A percentile compares a stretch with the other conserved stretches of the same genome.
Evolutionary conservation across 2,329 filamentous ascomycete genomes (phyloP).

Genomic region (Calonectria pseudoturangicola): DNA sequence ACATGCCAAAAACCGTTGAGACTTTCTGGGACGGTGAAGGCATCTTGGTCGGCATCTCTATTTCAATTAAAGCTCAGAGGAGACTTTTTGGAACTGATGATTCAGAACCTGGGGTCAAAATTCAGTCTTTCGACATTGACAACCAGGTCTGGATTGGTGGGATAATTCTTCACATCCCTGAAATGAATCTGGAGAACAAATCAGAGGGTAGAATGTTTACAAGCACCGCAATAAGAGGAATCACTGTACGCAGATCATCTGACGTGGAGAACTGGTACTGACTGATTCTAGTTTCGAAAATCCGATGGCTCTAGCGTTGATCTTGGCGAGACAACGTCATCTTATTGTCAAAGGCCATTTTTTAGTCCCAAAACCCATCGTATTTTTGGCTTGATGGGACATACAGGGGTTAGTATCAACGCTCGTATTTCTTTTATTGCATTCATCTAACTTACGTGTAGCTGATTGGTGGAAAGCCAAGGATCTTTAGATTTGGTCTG

Average conservation of each 20-base stretch:
- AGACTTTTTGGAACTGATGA: slow-evolving; percentile 14
- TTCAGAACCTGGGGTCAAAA: background rate
- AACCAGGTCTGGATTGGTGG: slow-evolving; percentile 15
- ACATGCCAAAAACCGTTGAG: background rate
- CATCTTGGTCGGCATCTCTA: background rate
- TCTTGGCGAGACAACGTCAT: background rate
- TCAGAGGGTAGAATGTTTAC: no score
- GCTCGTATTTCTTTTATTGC: fast-evolving
- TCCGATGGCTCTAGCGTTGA: background rate
- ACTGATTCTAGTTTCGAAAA: background rate
- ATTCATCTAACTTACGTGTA: background rate
- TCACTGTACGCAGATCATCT: background rate
- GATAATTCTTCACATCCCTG: slow-evolving; percentile 20
- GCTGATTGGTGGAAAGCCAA: background rate
- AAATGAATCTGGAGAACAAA: background rate
- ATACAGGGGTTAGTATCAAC: background rate
- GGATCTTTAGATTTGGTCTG: background rate
- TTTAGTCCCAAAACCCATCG: background rate
- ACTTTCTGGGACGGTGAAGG: slow-evolving; percentile 24
- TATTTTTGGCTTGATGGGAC: background rate
- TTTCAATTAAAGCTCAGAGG: background rate
- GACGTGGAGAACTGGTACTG: background rate
- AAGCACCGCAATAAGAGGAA: background rate
- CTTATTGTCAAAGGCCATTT: slow-evolving; percentile 1
- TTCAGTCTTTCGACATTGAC: background rate